These are phyloP conservation scores for Pulveroboletus sp. DNA, from an alignment of 1,284 basidiomycete species.

Conservation along the genomic window DNA sequence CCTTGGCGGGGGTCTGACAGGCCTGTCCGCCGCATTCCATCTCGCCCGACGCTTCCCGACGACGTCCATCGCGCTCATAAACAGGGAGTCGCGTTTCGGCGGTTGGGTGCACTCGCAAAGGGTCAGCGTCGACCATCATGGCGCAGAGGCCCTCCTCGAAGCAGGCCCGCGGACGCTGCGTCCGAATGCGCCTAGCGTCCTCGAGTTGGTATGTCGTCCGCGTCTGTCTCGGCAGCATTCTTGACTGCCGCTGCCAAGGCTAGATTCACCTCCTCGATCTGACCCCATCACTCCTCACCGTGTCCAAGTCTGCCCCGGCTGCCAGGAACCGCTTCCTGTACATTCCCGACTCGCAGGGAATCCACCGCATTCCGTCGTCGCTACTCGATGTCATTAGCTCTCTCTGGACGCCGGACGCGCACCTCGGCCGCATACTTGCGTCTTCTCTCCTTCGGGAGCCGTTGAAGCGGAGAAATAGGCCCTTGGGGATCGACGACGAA, in stretches of 20 bases:
- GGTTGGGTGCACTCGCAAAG: slow-evolving; percentile 82
- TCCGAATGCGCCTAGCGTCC: slow-evolving; percentile 68
- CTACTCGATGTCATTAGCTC: slow-evolving; percentile 49
- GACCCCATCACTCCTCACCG: slow-evolving; percentile 57
- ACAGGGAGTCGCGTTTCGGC: slow-evolving; percentile 65
- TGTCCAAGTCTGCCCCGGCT: slow-evolving; percentile 65
- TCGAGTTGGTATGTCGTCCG: slow-evolving; percentile 72
- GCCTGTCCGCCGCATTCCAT: slow-evolving; percentile 80
- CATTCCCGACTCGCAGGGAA: slow-evolving; percentile 51
- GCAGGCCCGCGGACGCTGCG: slow-evolving; percentile 82
- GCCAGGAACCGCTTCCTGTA: slow-evolving; percentile 77
- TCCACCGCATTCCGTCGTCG: slow-evolving; percentile 48
- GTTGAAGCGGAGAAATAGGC: slow-evolving; percentile 48
- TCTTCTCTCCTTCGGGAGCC: slow-evolving; percentile 61
- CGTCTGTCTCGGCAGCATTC: neutral
- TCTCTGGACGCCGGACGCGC: slow-evolving; percentile 43
- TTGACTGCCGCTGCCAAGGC: slow-evolving; percentile 28
- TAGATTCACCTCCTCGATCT: slow-evolving; percentile 79
- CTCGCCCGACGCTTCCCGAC: slow-evolving; percentile 67
- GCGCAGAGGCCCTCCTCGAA: slow-evolving; percentile 64
- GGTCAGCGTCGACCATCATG: slow-evolving; percentile 42
- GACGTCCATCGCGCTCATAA: slow-evolving; percentile 66
- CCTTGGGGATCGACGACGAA: slow-evolving; percentile 60
- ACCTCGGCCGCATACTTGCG: slow-evolving; percentile 54
- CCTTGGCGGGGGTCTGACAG: slow-evolving; percentile 81